Base-by-base conservation (phyloP, 352 stramenopile species). In the Pythium chondricola region DNA sequence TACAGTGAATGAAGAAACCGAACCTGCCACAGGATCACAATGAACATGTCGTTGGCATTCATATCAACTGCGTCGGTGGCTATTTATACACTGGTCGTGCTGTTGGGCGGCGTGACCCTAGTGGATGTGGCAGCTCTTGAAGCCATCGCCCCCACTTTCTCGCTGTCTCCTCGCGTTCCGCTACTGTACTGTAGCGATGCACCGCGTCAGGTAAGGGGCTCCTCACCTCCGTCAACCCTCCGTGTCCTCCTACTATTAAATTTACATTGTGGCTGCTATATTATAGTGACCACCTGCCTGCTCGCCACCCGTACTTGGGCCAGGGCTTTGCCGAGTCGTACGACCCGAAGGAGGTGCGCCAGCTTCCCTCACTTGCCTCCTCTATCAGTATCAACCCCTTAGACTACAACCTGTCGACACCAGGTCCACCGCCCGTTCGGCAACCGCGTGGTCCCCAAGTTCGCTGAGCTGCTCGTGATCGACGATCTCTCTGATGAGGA, bases 381-480 rank as follows among this genome's bases (percentile, higher is more conserved):
- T 37, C 26, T 21, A 22, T 52, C 13, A 29, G 13, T n/a, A n/a
- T n/a, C n/a, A n/a, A 8, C 31, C 13, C 25, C 18, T 31, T 29
- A 29, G 16, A 20, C 25, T 48, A 4, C 9, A 24, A 48, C 27
- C 20, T 42, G 25, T 20, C 45, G 8, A 35, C 21, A 18, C 6
- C 40, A 85, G 74, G 72, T 83, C 8, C 67, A 70, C 8, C 61
- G 73, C 20, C 73, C 76, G n/a, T 88, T 83, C 27, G 73, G 73
- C 16, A 41, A 61, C 8, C 58, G 65, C 35, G 67, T 63, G 5
- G 60, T 85, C 24, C 50, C 67, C 4, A 88, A 88, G 51, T 88
- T 82, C 50, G 69, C 66, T 0, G 69, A 83, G 52, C 46, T 88
- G 21, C 50, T 88, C 11, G 50, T 61, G 16, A 70, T 74, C 44